Evolutionary conservation across 495 filamentous ascomycete genomes (phyloP).

Genomic region (Tuber calosporum): DNA sequence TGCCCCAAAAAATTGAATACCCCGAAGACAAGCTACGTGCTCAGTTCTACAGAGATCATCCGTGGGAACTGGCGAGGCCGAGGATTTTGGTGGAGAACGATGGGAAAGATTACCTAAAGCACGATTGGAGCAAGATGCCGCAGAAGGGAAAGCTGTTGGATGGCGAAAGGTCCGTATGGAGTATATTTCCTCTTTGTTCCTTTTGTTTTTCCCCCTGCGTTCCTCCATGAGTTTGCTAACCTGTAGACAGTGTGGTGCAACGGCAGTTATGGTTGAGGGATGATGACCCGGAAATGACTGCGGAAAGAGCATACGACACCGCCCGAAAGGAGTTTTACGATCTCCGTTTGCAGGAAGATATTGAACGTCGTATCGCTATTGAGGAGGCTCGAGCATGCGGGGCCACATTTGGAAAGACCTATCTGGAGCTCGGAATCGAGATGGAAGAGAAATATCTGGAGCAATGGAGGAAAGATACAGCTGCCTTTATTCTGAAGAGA

Average conservation of each 20-base stretch:
- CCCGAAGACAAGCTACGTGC: slow-evolving; percentile 76
- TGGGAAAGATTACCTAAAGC: slow-evolving; percentile 65
- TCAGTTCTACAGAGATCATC: slow-evolving; percentile 85
- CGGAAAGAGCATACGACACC: slow-evolving; percentile 70
- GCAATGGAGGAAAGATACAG: slow-evolving; percentile 75
- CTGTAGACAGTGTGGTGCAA: slow-evolving; percentile 71
- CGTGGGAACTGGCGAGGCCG: slow-evolving; percentile 92
- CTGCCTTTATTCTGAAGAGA: slow-evolving; percentile 46
- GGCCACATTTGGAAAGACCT: slow-evolving; percentile 72
- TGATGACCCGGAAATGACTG: slow-evolving; percentile 53
- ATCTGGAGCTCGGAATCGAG: slow-evolving; percentile 68
- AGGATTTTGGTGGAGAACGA: slow-evolving; percentile 75
- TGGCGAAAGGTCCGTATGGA: slow-evolving; percentile 66
- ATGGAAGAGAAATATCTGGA: slow-evolving; percentile 73
- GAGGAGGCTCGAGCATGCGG: slow-evolving; percentile 84
- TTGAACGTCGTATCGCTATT: slow-evolving; percentile 71
- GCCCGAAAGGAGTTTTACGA: slow-evolving; percentile 87
- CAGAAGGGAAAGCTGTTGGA: slow-evolving; percentile 74
- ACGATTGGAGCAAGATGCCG: slow-evolving; percentile 70
- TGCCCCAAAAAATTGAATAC: slow-evolving; percentile 68
- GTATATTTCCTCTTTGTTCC: background rate
- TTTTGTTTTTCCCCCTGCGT: slow-evolving; percentile 8
- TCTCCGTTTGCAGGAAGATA: slow-evolving; percentile 70
- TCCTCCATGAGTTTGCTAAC: slow-evolving; percentile 16
- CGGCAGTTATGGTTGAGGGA: slow-evolving; percentile 79